phyloP scores from a whole-genome alignment of 2,329 filamentous ascomycete species.

The Trichophyton verrucosum region DNA sequence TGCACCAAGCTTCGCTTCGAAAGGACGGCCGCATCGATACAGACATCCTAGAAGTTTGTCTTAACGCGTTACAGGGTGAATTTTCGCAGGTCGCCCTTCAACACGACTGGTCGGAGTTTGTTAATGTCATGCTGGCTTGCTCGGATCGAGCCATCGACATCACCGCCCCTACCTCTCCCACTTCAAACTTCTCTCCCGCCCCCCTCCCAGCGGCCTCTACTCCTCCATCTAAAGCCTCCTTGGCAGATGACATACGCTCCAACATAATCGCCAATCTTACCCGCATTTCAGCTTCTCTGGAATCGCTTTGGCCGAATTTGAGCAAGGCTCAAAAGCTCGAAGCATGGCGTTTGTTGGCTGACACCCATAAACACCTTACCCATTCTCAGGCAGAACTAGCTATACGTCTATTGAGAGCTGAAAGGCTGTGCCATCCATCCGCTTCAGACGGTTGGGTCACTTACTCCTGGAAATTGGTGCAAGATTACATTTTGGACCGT shows the following conservation, averaged over 20 bases:
- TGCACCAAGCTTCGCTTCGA: constrained; percentile 23
- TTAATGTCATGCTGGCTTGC: constrained; percentile 24
- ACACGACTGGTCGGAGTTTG: constrained; percentile 21
- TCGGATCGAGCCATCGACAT: constrained; percentile 22
- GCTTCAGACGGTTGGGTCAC: constrained; percentile 24
- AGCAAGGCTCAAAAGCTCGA: constrained; percentile 25
- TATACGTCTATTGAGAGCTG: constrained; percentile 23
- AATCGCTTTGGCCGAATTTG: constrained; percentile 27
- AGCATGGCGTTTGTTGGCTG: constrained; percentile 26
- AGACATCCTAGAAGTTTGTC: constrained; percentile 30
- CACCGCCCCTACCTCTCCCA: constrained; percentile 13
- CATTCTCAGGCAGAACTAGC: constrained; percentile 29
- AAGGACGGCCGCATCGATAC: constrained; percentile 29
- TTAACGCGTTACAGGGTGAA: constrained; percentile 30
- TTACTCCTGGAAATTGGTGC: constrained; percentile 24
- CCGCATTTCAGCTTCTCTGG: constrained; percentile 27
- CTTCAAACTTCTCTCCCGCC: constrained; percentile 14
- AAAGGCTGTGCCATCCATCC: constrained; percentile 24
- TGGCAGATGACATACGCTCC: constrained; percentile 25
- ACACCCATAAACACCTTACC: constrained; percentile 25
- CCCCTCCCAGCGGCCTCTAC: constrained; percentile 6
- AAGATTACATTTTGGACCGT: constrained; percentile 27
- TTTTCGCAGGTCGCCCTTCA: constrained; percentile 22
- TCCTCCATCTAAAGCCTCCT: constrained; percentile 17
- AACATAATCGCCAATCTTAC: constrained; percentile 28